Evolutionary conservation across 108 stramenopile species (phyloP).

Genomic region (Mediolabrus comicus): DNA sequence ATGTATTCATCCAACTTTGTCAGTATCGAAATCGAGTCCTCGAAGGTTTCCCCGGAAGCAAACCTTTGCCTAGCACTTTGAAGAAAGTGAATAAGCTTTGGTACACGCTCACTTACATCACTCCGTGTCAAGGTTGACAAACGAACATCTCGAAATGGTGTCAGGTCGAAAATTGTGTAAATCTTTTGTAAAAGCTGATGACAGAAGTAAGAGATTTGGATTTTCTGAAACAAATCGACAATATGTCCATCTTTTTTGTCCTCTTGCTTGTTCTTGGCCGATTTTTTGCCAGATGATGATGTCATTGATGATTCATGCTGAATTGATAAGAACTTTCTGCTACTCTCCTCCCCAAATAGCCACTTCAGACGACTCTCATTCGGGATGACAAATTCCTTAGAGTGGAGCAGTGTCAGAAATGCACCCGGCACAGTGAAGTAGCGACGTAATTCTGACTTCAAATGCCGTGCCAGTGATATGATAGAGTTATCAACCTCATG

Average conservation of each 20-base stretch:
- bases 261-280: not conserved
- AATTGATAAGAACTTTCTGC: slow-evolving; percentile 11
- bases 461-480: slow-evolving; percentile 18
- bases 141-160: not conserved
- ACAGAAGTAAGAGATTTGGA: slow-evolving; percentile 18
- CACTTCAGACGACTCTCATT: slow-evolving; percentile 38
- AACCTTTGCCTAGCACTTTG: slow-evolving; percentile 10
- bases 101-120: not conserved
- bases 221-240: slow-evolving; percentile 15
- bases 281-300: not conserved
- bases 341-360: slow-evolving; percentile 18
- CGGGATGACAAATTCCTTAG: slow-evolving; percentile 19
- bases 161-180: slow-evolving; percentile 8
- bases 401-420: slow-evolving; percentile 28
- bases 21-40: not conserved
- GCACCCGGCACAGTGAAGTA: slow-evolving; percentile 38
- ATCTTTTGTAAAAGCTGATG: slow-evolving; percentile 26
- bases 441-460: slow-evolving; percentile 24
- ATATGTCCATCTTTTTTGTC: slow-evolving; percentile 5
- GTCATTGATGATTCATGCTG: not conserved
- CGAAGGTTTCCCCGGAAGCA: not conserved
- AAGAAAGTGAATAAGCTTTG: slow-evolving; percentile 7
- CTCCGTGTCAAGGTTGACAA: not conserved
- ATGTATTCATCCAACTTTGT: slow-evolving; percentile 27
- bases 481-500: slow-evolving; percentile 40